Conservation (phyloP, 257 asterid genomes). For the Solanum paucissectum region DNA sequence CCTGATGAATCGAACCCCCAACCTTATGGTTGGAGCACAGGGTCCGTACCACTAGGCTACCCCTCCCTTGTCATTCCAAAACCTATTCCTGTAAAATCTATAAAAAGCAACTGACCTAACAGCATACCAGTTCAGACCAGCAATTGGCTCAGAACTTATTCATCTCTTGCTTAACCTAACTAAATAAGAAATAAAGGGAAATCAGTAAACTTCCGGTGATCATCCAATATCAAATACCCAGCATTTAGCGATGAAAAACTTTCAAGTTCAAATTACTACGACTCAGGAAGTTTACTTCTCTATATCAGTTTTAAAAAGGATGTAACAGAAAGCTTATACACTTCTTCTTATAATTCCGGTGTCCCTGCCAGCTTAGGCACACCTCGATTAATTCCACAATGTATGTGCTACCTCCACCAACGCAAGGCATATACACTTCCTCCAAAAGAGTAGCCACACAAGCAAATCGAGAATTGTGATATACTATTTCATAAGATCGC, state of each 20-base stretch:
- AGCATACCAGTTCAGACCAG: background rate
- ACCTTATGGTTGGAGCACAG: background rate
- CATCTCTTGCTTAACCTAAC: background rate
- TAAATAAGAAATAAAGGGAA: background rate
- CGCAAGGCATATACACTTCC: background rate
- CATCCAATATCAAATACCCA: background rate
- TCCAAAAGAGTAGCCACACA: background rate
- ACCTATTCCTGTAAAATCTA: background rate
- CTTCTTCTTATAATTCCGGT: background rate
- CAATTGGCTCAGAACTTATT: background rate
- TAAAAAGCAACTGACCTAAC: background rate
- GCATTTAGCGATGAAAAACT: background rate
- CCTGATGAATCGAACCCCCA: background rate
- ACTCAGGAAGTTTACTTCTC: background rate
- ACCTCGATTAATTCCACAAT: background rate
- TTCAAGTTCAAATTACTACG: background rate
- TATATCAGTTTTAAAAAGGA: background rate
- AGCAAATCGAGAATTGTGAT: background rate
- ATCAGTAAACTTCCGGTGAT: background rate
- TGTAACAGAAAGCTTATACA: background rate
- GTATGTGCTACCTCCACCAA: background rate
- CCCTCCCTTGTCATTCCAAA: background rate
- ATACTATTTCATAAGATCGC: background rate
- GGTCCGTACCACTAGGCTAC: background rate
- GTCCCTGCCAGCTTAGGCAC: background rate